Evolutionary conservation across 2,329 filamentous ascomycete genomes (phyloP).

Genomic region (Colletotrichum destructivum): DNA sequence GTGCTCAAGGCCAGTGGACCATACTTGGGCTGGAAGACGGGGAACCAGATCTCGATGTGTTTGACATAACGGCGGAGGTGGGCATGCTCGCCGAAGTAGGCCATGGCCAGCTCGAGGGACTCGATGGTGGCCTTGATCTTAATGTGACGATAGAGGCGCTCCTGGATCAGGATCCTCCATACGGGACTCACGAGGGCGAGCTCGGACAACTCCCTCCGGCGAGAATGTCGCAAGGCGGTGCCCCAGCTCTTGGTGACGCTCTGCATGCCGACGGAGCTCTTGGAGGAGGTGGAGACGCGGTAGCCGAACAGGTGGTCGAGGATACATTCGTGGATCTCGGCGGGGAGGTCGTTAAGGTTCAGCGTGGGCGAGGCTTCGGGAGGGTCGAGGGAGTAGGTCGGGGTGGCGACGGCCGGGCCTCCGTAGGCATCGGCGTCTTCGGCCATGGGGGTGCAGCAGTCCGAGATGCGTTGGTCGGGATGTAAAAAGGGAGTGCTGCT

Average conservation of each 20-base stretch:
- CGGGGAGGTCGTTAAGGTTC: slow-evolving; percentile 69
- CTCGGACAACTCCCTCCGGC: slow-evolving; percentile 77
- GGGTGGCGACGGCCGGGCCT: slow-evolving; percentile 46
- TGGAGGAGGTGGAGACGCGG: slow-evolving; percentile 72
- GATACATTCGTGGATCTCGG: slow-evolving; percentile 81
- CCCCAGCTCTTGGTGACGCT: slow-evolving; percentile 73
- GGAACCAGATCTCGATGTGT: slow-evolving; percentile 84
- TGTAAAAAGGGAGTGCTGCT: slow-evolving; percentile 74
- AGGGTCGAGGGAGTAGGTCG: slow-evolving; percentile 40
- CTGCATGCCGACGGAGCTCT: slow-evolving; percentile 68
- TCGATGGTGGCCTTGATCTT: slow-evolving; percentile 80
- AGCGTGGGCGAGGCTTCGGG: slow-evolving; percentile 37
- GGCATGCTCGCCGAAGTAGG: slow-evolving; percentile 72
- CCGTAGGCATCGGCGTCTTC: slow-evolving; percentile 48
- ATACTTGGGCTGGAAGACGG: slow-evolving; percentile 76
- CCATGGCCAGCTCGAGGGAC: slow-evolving; percentile 71
- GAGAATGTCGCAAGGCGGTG: slow-evolving; percentile 76
- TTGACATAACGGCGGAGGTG: slow-evolving; percentile 77
- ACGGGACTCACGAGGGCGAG: slow-evolving; percentile 73
- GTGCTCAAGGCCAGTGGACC: slow-evolving; percentile 60
- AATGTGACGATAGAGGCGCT: slow-evolving; percentile 81
- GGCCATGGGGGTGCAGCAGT: slow-evolving; percentile 53
- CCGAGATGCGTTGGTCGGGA: slow-evolving; percentile 63
- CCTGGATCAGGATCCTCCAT: slow-evolving; percentile 80
- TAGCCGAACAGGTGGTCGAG: slow-evolving; percentile 81